Evolutionary conservation across 306 rosid genomes (phyloP).

Genomic region (Sophora flavescens): DNA sequence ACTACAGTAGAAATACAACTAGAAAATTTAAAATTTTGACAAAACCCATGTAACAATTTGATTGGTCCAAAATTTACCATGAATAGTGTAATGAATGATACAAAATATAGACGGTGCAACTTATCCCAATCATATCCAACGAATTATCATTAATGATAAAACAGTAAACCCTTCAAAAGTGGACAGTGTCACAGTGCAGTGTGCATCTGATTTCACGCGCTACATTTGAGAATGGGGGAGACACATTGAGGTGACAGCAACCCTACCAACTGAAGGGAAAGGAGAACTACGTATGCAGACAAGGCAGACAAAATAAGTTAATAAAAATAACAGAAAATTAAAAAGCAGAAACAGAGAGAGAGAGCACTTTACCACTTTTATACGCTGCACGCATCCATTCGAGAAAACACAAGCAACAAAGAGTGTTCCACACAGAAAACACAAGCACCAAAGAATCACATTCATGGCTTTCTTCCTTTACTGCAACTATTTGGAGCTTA

Average conservation of each 20-base stretch:
- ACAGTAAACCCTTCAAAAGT: too few relatives aligned
- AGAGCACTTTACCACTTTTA: constrained; percentile 90
- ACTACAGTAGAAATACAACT: too few relatives aligned
- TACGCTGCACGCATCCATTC: constrained; percentile 94
- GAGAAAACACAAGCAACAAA: constrained; percentile 71
- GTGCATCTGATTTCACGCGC: constrained; percentile 34
- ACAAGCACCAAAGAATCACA: constrained; percentile 38
- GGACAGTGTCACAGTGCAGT: neutral
- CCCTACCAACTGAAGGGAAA: constrained; percentile 54
- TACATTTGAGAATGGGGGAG: neutral
- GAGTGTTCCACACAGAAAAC: constrained; percentile 47
- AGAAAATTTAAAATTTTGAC: too few relatives aligned
- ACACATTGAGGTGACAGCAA: constrained; percentile 50
- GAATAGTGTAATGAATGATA: too few relatives aligned
- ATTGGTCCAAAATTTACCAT: too few relatives aligned
- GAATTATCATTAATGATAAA: too few relatives aligned
- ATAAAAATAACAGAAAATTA: neutral
- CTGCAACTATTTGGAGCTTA: constrained; percentile 31
- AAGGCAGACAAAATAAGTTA: constrained; percentile 53
- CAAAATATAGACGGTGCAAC: too few relatives aligned
- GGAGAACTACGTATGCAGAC: constrained; percentile 70
- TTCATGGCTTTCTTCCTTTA: constrained; percentile 45
- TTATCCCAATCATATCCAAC: too few relatives aligned
- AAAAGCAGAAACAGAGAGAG: constrained; percentile 37
- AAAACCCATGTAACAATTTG: too few relatives aligned